Evolutionary conservation across 257 asterid species (phyloP).

Genomic region (Solanum raphanifolium): DNA sequence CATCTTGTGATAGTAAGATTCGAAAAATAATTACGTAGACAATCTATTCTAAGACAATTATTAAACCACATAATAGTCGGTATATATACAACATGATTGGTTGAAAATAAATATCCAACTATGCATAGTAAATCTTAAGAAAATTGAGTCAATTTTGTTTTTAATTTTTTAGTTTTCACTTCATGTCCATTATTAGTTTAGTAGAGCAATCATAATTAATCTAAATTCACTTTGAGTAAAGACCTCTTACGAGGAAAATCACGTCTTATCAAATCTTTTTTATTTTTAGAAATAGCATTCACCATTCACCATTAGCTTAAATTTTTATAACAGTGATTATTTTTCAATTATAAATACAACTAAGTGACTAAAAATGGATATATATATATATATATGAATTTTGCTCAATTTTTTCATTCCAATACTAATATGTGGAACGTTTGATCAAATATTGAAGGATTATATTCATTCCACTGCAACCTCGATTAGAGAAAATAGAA

Average conservation of each 20-base stretch:
- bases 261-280: neutral
- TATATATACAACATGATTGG: no score
- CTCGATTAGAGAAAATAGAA: neutral
- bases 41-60: no score
- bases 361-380: neutral
- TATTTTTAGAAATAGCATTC: neutral
- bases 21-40: no score
- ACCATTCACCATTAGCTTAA: neutral
- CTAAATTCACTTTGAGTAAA: neutral
- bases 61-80: no score
- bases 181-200: neutral
- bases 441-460: accelerated
- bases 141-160: neutral
- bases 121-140: neutral
- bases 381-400: neutral
- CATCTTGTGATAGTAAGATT: neutral
- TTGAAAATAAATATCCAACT: no score
- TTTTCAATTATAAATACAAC: neutral
- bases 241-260: neutral
- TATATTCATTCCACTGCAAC: neutral
- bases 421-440: neutral
- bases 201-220: neutral
- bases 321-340: neutral
- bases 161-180: neutral
- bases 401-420: neutral